phyloP scores from a whole-genome alignment of 768 basidiomycete genomes.

The Boletus vinaceobasis region DNA sequence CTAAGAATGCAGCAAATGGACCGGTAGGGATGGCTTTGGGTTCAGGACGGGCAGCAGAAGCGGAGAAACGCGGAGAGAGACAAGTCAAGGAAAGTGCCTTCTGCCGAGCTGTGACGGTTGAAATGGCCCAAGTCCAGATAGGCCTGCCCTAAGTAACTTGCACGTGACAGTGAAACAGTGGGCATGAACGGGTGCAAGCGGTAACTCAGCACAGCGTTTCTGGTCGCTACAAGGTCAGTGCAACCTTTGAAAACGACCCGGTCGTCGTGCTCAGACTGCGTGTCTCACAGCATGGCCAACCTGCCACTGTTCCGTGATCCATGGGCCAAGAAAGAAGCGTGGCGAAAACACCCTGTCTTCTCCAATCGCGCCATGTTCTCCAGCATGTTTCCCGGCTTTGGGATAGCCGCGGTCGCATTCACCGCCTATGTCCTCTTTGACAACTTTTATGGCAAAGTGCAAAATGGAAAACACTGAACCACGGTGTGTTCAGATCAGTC shows the following conservation, averaged over 20 bases:
- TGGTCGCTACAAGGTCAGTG: conserved; percentile 21
- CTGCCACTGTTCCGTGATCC: conserved; percentile 85
- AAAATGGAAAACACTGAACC: conserved; percentile 23
- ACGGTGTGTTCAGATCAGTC: conserved; percentile 5
- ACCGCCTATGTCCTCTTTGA: conserved; percentile 86
- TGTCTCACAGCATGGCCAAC: conserved; percentile 48
- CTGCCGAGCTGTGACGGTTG: conserved; percentile 20
- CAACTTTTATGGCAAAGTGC: conserved; percentile 53
- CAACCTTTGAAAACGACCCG: neutral
- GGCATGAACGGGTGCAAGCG: neutral
- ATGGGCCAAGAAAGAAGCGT: conserved; percentile 91
- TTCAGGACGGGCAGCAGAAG: conserved; percentile 7
- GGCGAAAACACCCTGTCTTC: conserved; percentile 90
- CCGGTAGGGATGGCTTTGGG: neutral
- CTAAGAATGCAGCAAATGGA: conserved; percentile 8
- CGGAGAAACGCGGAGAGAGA: conserved; percentile 29
- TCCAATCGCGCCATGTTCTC: conserved; percentile 82
- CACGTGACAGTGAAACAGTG: conserved; percentile 25
- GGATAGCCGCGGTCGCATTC: conserved; percentile 89
- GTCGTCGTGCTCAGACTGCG: conserved; percentile 10
- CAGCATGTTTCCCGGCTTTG: conserved; percentile 92
- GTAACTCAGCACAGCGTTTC: conserved; percentile 1
- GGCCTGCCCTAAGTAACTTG: conserved; percentile 54
- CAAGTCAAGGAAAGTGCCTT: conserved; percentile 28
- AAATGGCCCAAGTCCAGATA: conserved; percentile 38